Conservation (phyloP, 108 stramenopile genomes). For the Fistulifera pelliculosa region DNA sequence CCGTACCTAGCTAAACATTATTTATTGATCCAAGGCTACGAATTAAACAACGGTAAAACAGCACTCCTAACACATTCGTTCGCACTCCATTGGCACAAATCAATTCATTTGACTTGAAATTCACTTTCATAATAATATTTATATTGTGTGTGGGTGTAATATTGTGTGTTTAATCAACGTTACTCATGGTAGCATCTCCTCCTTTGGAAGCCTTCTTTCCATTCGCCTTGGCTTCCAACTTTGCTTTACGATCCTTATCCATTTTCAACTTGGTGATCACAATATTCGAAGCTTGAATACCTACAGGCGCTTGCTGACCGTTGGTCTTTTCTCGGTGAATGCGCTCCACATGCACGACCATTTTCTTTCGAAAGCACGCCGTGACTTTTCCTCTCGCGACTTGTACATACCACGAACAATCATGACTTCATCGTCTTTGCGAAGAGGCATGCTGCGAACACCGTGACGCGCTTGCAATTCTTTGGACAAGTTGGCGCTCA, state of each 20-base stretch:
- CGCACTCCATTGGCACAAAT: no score
- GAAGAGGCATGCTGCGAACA: conserved; percentile 97
- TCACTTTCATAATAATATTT: no score
- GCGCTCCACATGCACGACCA: conserved; percentile 96
- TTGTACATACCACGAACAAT: conserved; percentile 94
- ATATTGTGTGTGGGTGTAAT: background rate
- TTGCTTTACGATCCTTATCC: conserved; percentile 97
- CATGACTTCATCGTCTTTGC: conserved; percentile 96
- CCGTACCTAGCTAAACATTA: no score
- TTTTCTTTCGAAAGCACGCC: conserved; percentile 94
- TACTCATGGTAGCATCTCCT: conserved; percentile 88
- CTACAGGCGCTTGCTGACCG: conserved; percentile 85
- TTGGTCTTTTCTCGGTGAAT: conserved; percentile 97
- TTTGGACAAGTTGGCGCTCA: conserved; percentile 96
- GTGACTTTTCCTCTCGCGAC: conserved; percentile 98
- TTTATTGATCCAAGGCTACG: no score
- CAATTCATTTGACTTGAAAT: no score
- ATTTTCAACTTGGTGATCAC: conserved; percentile 98
- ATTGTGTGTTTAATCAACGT: conserved; percentile 92
- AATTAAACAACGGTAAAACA: no score
- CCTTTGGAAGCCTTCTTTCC: conserved; percentile 44
- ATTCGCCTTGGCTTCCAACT: conserved; percentile 92
- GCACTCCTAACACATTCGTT: no score
- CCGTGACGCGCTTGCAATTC: conserved; percentile 96
- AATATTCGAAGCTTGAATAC: conserved; percentile 91